phyloP scores from a whole-genome alignment of 257 asterid genomes.

The Asclepias syriaca region DNA sequence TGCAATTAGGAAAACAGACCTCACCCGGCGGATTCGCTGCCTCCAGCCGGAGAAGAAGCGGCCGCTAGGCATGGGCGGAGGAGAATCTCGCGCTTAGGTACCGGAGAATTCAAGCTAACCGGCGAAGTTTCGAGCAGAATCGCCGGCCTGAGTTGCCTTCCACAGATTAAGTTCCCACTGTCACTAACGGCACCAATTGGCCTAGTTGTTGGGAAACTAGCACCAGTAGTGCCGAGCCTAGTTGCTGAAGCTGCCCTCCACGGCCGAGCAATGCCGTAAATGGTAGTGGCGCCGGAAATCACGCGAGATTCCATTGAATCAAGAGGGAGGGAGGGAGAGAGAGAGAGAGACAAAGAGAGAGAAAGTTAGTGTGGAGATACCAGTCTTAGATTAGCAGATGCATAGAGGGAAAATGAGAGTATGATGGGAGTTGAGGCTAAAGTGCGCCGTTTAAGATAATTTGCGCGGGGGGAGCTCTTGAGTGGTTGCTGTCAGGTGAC shows the following conservation, averaged over 20 bases:
- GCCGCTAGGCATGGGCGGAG: conserved; percentile 66
- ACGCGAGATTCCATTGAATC: conserved; percentile 85
- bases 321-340: conserved; percentile 28
- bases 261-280: conserved; percentile 60
- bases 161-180: conserved; percentile 61
- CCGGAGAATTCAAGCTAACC: conserved; percentile 19
- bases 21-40: conserved; percentile 90
- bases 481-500: conserved; percentile 44
- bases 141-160: conserved; percentile 76
- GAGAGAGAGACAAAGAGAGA: neutral
- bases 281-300: conserved; percentile 61
- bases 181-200: conserved; percentile 41
- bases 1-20: conserved; percentile 40
- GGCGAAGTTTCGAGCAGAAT: conserved; percentile 58
- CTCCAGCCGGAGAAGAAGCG: conserved; percentile 65
- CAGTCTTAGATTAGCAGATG: too few relatives aligned
- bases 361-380: too few relatives aligned
- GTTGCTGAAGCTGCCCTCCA: conserved; percentile 32
- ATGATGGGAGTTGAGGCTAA: conserved; percentile 10
- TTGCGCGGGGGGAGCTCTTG: conserved; percentile 32
- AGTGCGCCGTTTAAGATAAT: conserved; percentile 32
- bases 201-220: conserved; percentile 28
- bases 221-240: conserved; percentile 32
- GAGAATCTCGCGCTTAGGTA: conserved; percentile 34
- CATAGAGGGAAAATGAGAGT: neutral